Conservation (phyloP, 345 rosid genomes). For the Eucalyptus erythrocorys region DNA sequence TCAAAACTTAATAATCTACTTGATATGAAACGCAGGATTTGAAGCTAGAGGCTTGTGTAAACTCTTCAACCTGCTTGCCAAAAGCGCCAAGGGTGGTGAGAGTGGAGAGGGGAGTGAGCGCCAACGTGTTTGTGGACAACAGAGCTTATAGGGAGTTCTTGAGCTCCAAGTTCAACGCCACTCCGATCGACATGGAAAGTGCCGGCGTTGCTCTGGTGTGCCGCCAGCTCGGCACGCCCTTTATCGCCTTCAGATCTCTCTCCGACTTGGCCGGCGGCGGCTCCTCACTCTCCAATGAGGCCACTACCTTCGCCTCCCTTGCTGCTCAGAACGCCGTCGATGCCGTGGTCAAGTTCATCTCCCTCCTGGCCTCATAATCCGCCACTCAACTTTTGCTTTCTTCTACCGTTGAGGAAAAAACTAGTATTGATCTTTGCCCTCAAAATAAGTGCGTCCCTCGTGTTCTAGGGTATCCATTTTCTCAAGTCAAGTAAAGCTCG, state of each 20-base stretch:
- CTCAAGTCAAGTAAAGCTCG: rapidly evolving
- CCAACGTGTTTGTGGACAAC: constrained; percentile 46
- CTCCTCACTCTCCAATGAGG: constrained; percentile 50
- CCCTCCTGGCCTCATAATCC: neutral
- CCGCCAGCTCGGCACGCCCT: constrained; percentile 38
- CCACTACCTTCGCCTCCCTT: constrained; percentile 23
- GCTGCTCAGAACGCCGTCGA: constrained; percentile 47
- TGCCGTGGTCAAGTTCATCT: neutral
- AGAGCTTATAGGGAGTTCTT: constrained; percentile 45
- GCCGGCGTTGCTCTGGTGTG: constrained; percentile 58
- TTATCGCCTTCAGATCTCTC: constrained; percentile 42
- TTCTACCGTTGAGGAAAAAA: neutral
- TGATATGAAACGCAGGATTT: constrained; percentile 13
- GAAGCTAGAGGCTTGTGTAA: constrained; percentile 35
- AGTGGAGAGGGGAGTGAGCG: constrained; percentile 38
- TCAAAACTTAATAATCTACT: neutral
- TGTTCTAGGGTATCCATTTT: neutral
- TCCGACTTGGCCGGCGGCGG: constrained; percentile 80
- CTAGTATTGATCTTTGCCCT: neutral
- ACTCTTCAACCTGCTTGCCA: constrained; percentile 39
- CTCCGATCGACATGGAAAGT: constrained; percentile 66
- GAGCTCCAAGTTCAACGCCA: constrained; percentile 40
- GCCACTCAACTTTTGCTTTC: too few species aligned
- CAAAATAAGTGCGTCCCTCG: neutral
- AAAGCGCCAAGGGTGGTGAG: constrained; percentile 31